Percentiles rank a stretch among this genome's conserved stretches.
Conservation (phyloP, 2,329 filamentous ascomycete species). For the Colletotrichum sp. region DNA sequence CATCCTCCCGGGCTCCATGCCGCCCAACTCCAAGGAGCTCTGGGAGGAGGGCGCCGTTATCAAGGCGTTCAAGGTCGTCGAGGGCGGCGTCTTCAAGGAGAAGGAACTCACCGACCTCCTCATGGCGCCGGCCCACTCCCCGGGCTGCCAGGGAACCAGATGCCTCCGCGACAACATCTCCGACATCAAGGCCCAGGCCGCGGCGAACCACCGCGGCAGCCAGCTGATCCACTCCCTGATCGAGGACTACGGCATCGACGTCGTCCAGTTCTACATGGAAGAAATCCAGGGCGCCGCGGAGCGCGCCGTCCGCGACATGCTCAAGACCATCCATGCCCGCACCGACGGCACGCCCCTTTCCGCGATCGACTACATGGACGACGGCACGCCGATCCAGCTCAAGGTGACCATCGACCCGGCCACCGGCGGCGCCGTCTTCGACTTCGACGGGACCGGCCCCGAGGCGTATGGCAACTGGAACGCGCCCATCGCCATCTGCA, state of each 20-base stretch:
- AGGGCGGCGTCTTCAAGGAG: conserved; percentile 80
- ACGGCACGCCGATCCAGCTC: conserved; percentile 78
- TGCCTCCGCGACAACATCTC: conserved; percentile 85
- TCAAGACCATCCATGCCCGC: conserved; percentile 73
- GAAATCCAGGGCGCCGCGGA: conserved; percentile 85
- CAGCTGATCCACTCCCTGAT: conserved; percentile 74
- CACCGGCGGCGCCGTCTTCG: conserved; percentile 77
- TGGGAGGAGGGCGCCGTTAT: conserved; percentile 71
- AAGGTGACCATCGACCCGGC: conserved; percentile 76
- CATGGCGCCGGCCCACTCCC: conserved; percentile 74
- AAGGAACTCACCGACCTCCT: conserved; percentile 74
- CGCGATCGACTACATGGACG: conserved; percentile 86
- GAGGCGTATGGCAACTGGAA: conserved; percentile 36
- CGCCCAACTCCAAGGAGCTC: conserved; percentile 71
- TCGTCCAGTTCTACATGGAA: conserved; percentile 73
- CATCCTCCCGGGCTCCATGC: conserved; percentile 84
- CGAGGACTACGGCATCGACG: conserved; percentile 72
- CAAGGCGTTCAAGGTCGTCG: conserved; percentile 74
- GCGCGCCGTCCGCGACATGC: conserved; percentile 72
- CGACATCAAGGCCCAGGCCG: conserved; percentile 85
- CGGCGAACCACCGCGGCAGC: conserved; percentile 87
- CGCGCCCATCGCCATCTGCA: conserved; percentile 34
- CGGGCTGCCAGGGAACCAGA: conserved; percentile 79
- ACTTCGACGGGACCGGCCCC: conserved; percentile 34
- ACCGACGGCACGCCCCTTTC: conserved; percentile 75